phyloP scores from a whole-genome alignment of 352 stramenopile genomes.

The Phytophthora niederhauseri region DNA sequence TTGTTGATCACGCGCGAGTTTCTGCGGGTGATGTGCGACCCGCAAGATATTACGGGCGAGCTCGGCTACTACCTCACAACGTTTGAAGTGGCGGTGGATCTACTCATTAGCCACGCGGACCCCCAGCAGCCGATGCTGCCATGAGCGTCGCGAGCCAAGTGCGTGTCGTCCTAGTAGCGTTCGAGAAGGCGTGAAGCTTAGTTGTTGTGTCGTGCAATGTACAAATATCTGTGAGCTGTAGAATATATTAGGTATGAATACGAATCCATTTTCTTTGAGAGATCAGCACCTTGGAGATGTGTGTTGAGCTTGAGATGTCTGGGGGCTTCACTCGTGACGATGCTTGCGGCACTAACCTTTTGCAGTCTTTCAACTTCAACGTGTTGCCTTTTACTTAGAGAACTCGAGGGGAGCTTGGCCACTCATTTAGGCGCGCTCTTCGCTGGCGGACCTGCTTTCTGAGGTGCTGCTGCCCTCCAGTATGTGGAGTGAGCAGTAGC shows the following conservation, averaged over 20 bases:
- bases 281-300: not conserved
- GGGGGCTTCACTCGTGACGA: not conserved
- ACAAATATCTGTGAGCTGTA: not conserved
- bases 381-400: too few species aligned
- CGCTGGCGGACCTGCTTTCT: not conserved
- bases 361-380: too few species aligned
- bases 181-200: not conserved
- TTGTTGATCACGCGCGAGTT: slow-evolving; percentile 61
- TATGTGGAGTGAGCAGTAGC: too few species aligned
- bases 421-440: too few species aligned
- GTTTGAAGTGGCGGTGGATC: slow-evolving; percentile 67
- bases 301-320: not conserved
- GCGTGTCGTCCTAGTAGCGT: not conserved
- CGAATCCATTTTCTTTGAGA: not conserved
- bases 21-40: slow-evolving; percentile 59
- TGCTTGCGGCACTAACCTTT: too few species aligned
- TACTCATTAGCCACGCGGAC: slow-evolving; percentile 55
- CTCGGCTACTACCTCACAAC: slow-evolving; percentile 79
- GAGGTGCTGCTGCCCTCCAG: too few species aligned
- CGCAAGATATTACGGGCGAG: slow-evolving; percentile 64
- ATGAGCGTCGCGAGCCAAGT: slow-evolving; percentile 11
- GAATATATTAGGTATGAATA: not conserved
- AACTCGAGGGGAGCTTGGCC: too few species aligned
- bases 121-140: slow-evolving; percentile 46
- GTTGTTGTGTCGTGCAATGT: not conserved